phyloP scores from a whole-genome alignment of 768 basidiomycete genomes.

The Mycena crocata region DNA sequence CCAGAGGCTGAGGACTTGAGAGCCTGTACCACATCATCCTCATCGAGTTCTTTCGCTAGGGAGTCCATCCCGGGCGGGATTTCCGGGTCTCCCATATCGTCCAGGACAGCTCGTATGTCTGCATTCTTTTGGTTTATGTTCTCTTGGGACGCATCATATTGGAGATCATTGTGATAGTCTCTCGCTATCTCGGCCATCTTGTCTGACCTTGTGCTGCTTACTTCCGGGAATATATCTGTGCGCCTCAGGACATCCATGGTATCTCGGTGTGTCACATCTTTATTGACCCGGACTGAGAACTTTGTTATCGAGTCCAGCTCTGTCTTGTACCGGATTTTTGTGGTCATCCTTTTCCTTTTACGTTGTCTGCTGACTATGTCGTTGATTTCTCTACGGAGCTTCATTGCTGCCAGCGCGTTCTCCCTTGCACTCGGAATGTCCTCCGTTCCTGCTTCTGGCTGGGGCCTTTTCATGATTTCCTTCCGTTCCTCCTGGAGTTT shows the following conservation, averaged over 20 bases:
- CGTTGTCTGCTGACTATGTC: background rate
- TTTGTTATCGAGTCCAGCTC: conserved; percentile 6
- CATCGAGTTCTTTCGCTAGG: background rate
- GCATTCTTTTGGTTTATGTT: no score
- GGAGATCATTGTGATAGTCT: conserved; percentile 13
- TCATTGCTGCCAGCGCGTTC: background rate
- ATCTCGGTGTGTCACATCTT: background rate
- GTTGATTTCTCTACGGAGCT: background rate
- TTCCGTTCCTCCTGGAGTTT: no score
- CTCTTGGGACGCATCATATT: no score
- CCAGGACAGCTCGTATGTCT: background rate
- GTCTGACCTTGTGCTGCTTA: background rate
- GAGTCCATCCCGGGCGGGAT: background rate
- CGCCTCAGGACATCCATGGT: background rate
- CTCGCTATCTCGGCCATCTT: conserved; percentile 9
- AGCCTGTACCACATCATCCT: background rate
- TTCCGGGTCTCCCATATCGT: background rate
- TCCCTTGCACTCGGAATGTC: background rate
- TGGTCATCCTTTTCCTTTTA: background rate
- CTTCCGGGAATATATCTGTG: background rate
- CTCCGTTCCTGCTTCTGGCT: background rate
- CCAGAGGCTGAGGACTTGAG: no score
- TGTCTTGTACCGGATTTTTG: background rate
- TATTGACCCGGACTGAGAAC: background rate
- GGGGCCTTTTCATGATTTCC: no score